phyloP scores from a whole-genome alignment of 139 green algal species.

The Zygnema cylindricum region DNA sequence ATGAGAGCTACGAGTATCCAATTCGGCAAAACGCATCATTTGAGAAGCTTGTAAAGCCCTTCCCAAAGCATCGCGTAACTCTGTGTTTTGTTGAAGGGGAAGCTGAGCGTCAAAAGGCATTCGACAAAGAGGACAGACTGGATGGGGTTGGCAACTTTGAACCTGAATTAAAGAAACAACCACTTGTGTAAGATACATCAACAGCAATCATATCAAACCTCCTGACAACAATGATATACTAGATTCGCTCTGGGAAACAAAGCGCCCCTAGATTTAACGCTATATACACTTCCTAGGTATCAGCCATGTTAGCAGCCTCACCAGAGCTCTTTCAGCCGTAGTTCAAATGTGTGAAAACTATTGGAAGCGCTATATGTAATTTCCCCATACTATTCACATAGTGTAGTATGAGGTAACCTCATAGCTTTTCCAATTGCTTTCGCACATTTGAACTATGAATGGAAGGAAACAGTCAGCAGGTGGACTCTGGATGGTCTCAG shows the following conservation, averaged over 20 bases:
- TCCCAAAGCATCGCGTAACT: slow-evolving; percentile 42
- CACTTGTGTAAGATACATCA: neutral
- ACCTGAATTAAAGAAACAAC: slow-evolving; percentile 26
- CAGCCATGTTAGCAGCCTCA: too few relatives aligned
- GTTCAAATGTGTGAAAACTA: too few relatives aligned
- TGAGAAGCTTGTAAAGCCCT: slow-evolving; percentile 19
- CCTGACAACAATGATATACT: neutral
- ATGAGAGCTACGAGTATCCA: neutral
- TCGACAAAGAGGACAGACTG: slow-evolving; percentile 48
- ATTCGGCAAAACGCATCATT: neutral
- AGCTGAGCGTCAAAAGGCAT: slow-evolving; percentile 18
- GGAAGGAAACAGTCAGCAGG: too few relatives aligned
- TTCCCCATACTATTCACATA: too few relatives aligned
- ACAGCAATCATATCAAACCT: neutral
- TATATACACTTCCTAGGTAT: neutral
- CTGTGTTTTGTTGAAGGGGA: slow-evolving; percentile 42
- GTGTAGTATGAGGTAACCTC: too few relatives aligned
- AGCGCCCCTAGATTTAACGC: neutral
- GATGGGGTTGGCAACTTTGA: neutral
- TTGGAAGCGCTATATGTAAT: too few relatives aligned
- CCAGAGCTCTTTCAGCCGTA: too few relatives aligned
- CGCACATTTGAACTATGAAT: too few relatives aligned
- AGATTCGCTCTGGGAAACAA: neutral
- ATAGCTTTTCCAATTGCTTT: too few relatives aligned
- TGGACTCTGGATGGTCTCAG: too few relatives aligned